Conservation (phyloP, 441 rosid species). For the Raphanus hybrid region DNA sequence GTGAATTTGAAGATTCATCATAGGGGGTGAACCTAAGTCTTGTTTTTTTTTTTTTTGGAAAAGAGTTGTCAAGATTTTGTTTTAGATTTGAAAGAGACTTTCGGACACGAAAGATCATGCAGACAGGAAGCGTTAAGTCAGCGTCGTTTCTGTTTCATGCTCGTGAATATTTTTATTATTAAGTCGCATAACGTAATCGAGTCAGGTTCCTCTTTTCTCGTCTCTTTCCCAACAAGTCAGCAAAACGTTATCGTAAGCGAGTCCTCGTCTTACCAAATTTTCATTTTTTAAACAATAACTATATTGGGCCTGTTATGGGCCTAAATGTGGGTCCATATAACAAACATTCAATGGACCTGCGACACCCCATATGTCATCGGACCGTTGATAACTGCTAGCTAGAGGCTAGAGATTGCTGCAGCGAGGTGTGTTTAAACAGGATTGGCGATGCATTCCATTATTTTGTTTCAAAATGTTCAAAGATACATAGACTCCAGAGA, state of each 20-base stretch:
- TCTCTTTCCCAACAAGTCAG: conserved; percentile 22
- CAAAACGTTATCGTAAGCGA: conserved; percentile 23
- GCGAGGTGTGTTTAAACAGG: not conserved
- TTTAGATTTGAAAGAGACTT: conserved; percentile 14
- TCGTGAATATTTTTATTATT: conserved; percentile 4
- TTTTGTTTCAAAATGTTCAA: conserved; percentile 8
- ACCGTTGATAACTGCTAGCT: no score
- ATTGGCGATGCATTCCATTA: no score
- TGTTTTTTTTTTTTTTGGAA: not conserved
- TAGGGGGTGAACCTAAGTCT: no score
- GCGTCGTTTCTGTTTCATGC: conserved; percentile 17
- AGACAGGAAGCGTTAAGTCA: conserved; percentile 27
- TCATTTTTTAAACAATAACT: not conserved
- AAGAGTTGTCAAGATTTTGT: conserved; percentile 17
- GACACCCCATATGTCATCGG: no score
- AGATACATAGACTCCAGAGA: not conserved
- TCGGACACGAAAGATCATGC: conserved; percentile 33
- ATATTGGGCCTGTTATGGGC: conserved; percentile 4
- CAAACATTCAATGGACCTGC: no score
- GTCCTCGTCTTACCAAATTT: not conserved
- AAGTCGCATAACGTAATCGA: conserved; percentile 35
- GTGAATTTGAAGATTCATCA: no score
- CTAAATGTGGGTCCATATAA: not conserved
- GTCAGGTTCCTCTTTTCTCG: conserved; percentile 22
- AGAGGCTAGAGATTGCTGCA: conserved; percentile 1